Evolutionary conservation across 2,329 filamentous ascomycete species (phyloP).

Genomic region (Hymenoscyphus fructigenus): DNA sequence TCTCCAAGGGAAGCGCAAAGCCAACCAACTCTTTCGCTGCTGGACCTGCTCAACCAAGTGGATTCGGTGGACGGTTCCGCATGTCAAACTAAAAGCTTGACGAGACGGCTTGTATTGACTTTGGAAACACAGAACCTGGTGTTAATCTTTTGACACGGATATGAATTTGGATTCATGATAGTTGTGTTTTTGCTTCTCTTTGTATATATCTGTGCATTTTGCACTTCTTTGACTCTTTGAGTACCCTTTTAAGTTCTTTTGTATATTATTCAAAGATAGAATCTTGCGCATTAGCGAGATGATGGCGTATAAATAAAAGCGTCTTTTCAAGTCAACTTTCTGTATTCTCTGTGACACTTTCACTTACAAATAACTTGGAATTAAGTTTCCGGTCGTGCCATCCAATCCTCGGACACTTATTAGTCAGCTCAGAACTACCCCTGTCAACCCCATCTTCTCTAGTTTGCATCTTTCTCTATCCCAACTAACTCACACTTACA

Average conservation of each 20-base stretch:
- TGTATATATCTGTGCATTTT: constrained; percentile 2
- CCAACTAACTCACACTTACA: not conserved
- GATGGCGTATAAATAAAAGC: not conserved
- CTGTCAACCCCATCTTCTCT: not conserved
- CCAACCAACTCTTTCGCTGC: constrained; percentile 3
- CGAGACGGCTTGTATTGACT: not conserved
- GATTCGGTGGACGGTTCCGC: not conserved
- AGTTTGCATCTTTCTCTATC: not conserved
- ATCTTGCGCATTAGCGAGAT: not conserved
- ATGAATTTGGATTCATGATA: constrained; percentile 3
- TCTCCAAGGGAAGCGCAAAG: not conserved
- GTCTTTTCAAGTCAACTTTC: not conserved
- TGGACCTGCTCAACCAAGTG: not conserved
- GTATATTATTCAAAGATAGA: not conserved
- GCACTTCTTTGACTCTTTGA: not conserved
- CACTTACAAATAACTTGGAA: not conserved
- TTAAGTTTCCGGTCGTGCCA: not conserved
- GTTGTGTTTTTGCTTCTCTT: constrained; percentile 1
- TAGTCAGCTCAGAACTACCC: not conserved
- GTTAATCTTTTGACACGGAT: not conserved
- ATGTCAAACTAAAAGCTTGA: not conserved
- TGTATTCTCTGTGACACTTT: not conserved
- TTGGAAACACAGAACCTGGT: not conserved
- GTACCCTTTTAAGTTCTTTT: not conserved
- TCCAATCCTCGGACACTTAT: not conserved